A percentile compares a stretch with the other conserved stretches of the same genome.
Conservation (phyloP, 2,329 filamentous ascomycete species). For the Talaromyces sp. region DNA sequence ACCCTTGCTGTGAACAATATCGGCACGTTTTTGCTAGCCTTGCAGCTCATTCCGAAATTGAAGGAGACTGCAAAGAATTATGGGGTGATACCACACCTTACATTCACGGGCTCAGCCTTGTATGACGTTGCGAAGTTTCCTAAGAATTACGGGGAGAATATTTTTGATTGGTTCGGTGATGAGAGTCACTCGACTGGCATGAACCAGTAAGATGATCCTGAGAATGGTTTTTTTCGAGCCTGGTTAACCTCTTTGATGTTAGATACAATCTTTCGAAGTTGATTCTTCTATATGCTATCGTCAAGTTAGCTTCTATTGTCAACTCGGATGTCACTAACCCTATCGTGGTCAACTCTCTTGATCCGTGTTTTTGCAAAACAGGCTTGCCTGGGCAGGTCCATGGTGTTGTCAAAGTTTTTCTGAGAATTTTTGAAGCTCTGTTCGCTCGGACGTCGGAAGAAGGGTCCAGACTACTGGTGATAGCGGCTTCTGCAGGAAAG, state of each 20-base stretch:
- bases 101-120: constrained; percentile 7
- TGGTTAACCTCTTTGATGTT: background rate
- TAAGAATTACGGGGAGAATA: background rate
- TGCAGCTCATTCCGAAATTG: constrained; percentile 2
- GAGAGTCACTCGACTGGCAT: background rate
- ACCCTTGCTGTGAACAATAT: constrained; percentile 2
- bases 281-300: background rate
- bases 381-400: background rate
- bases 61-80: background rate
- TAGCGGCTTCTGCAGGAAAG: background rate
- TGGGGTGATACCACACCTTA: constrained; percentile 1
- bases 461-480: background rate
- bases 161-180: background rate
- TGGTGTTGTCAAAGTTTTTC: background rate
- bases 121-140: constrained; percentile 5
- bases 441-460: background rate
- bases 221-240: background rate
- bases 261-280: background rate
- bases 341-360: background rate
- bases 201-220: background rate
- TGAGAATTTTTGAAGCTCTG: background rate
- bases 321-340: background rate
- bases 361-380: constrained; percentile 2
- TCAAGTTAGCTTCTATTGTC: background rate
- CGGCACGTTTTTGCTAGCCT: background rate